Evolutionary conservation across 306 rosid species (phyloP), one percentile per base, ranked within the genome.

Genomic region (Albizia julibrissin): DNA sequence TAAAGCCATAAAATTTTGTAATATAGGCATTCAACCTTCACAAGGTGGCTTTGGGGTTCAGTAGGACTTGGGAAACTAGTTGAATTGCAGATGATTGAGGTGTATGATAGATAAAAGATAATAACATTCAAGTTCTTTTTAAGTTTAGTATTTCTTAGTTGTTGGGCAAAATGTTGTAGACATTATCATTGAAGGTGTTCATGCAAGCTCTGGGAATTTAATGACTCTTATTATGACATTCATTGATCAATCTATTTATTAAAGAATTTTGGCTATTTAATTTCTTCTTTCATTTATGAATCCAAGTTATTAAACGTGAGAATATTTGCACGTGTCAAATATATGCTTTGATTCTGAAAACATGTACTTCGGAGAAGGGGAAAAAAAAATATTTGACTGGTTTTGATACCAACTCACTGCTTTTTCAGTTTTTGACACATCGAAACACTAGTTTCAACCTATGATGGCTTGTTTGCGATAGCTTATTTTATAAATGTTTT

Each of bases 1-100:
- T 74, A 74, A 74, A 10, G 44, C 47, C 66, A 50, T 74, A 27
- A 12, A 49, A 49, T 16, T 73, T 73, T 73, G 64, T 59, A 27
- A 73, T 47, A 29, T 47, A 10, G 44, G 44, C 64, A 49, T 50
- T 73, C 18, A 73, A 49, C 40, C 29, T 16, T 21, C 42, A 13
- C 10, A 27, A 47, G 40, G 29, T 15, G 56, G 76, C 42, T 47
- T 72, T 44, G 75, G 13, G 14, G 24, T 24, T 43, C 39, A 22
- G 18, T 44, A 6, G 58, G 75, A 44, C 34, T 26, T 12, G 21
- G 75, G 22, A 43, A 44, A 24, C 34, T 44, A 39, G 40, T 72
- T 7, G 18, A 27, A 8, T 16, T 46, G 5, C n/a, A 18, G 24
- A 66, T 8, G 18, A 62, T 27, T 27, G 69, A 31, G n/a, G 11